Base-by-base conservation (phyloP, 1,139 yeast species). In the Debaryomyces udenii region DNA sequence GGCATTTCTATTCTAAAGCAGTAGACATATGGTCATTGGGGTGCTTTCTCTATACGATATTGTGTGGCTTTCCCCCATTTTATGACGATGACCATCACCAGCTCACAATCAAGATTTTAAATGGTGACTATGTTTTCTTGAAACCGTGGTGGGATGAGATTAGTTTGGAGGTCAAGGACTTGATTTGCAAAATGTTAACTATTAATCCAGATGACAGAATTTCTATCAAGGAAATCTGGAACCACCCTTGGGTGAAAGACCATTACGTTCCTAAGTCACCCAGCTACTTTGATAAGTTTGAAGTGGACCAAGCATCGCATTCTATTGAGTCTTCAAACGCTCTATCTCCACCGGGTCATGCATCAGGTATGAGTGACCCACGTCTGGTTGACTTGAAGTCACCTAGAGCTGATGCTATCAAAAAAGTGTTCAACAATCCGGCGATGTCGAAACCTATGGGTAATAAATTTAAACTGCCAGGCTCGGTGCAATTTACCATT, bases 61-160 rank as follows among this genome's bases (percentile, higher is more conserved):
- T 91, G 36, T 90, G 97, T 68, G 98, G 98, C 3, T 91, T 91
- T 64, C 98, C 98, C 1, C 98, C 98, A 14, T 91, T 91, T 60
- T 91, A 88, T 64, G 96, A 91, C 61, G 96, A 90, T 51, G 80
- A 83, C 53, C 83, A 87, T 47, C 88, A 86, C 49, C 76, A 78
- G n/a, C 67, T 91, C 48, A 87, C 96, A 1, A 80, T 78, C 52
- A 90, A 90, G 60, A 95, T 91, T 32, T 81, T 94, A 9, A 74
- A 74, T 40, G 97, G 97, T 20, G 86, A 88, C 52, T 91, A 76
- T 59, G 83, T 86, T 11, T 91, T 90, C 60, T 68, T 91, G 44
- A 71, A 81, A 43, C 98, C 98, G 0, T 91, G 98, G 98, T 91
- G 98, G 98, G 97, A 91, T 62, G 96, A 91, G 53, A 86, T 91